Percentiles rank a stretch among this genome's conserved stretches.
Conservation (phyloP, 106 monocot genomes). For the Amphibolis antarctica region DNA sequence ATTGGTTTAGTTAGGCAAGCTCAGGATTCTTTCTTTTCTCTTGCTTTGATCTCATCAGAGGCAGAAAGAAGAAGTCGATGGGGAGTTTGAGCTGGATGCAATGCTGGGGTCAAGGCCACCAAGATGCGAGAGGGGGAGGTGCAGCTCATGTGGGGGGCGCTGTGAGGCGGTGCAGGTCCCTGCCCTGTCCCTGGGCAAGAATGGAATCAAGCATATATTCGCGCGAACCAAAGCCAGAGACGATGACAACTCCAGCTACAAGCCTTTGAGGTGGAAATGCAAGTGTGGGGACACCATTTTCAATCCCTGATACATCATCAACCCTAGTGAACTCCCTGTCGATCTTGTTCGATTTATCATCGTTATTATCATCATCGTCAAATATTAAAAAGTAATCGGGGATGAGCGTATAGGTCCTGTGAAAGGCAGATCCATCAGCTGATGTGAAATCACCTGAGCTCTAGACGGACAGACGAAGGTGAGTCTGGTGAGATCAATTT, state of each 20-base stretch:
- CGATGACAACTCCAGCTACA: slow-evolving; percentile 45
- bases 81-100: slow-evolving; percentile 8
- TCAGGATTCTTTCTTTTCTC: neutral
- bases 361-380: too few species aligned
- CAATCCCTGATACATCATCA: slow-evolving; percentile 22
- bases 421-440: too few species aligned
- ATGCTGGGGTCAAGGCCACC: slow-evolving; percentile 60
- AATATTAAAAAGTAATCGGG: too few species aligned
- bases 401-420: too few species aligned
- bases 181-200: slow-evolving; percentile 19
- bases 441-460: too few species aligned
- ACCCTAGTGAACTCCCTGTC: too few species aligned
- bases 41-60: neutral
- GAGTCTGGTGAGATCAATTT: too few species aligned
- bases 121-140: slow-evolving; percentile 36
- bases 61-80: neutral
- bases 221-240: slow-evolving; percentile 6
- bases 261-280: slow-evolving; percentile 71
- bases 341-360: too few species aligned
- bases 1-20: neutral
- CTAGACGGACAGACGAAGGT: too few species aligned
- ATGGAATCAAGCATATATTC: neutral
- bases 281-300: slow-evolving; percentile 47
- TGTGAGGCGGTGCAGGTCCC: slow-evolving; percentile 65
- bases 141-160: slow-evolving; percentile 37